Evolutionary conservation across 139 green algal species (phyloP).

Genomic region (Coccomyxa sp.): DNA sequence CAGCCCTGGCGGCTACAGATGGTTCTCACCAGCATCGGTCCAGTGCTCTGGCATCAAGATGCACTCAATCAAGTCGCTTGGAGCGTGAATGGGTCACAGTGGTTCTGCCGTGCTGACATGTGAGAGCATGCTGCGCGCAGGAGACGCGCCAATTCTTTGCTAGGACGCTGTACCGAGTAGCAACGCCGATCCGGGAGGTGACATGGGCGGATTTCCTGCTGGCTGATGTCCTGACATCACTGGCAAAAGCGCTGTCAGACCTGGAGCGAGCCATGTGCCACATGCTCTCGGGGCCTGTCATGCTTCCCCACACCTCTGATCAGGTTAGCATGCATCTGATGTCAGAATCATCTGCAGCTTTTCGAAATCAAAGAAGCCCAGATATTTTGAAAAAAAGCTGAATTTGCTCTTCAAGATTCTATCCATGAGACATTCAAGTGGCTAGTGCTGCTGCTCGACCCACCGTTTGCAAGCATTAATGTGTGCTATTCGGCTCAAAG

Average conservation of each 20-base stretch:
- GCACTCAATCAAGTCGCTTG: too few species aligned
- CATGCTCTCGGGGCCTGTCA: constrained; percentile 38
- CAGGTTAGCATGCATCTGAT: constrained; percentile 6
- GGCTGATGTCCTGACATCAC: constrained; percentile 88
- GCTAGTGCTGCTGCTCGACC: too few species aligned
- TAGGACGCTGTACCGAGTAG: constrained; percentile 49
- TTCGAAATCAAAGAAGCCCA: too few species aligned
- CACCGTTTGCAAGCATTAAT: too few species aligned
- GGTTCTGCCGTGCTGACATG: background rate
- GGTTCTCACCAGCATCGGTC: too few species aligned
- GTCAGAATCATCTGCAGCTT: background rate
- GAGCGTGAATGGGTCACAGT: too few species aligned
- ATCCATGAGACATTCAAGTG: too few species aligned
- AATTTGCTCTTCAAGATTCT: too few species aligned
- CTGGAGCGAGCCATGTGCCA: constrained; percentile 60
- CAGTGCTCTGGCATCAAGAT: too few species aligned
- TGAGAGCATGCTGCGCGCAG: constrained; percentile 1
- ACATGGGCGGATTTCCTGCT: constrained; percentile 93
- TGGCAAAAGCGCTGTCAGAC: constrained; percentile 82
- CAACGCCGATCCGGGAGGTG: constrained; percentile 67
- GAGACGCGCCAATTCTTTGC: constrained; percentile 56
- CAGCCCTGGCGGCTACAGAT: too few species aligned
- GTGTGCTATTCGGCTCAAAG: too few species aligned
- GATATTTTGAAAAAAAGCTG: too few species aligned
- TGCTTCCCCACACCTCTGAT: constrained; percentile 27